phyloP scores from a whole-genome alignment of 768 basidiomycete genomes.

The Strobilomyces dryophilus region DNA sequence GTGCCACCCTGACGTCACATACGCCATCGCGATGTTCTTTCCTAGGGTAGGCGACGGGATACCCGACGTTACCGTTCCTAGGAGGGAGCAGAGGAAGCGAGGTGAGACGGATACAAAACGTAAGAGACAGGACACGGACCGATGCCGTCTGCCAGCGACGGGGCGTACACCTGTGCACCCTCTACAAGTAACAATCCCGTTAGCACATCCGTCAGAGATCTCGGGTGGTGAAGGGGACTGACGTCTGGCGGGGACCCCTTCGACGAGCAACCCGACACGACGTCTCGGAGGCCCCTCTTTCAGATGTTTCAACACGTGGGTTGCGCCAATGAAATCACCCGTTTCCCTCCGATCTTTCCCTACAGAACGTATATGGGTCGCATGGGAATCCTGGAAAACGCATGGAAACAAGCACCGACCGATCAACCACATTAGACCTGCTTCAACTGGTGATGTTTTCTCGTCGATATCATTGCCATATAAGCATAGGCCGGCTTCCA shows the following conservation, averaged over 20 bases:
- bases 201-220: background rate
- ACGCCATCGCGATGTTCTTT: slow-evolving; percentile 96
- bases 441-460: slow-evolving; percentile 81
- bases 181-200: slow-evolving; percentile 39
- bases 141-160: slow-evolving; percentile 50
- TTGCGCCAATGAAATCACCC: slow-evolving; percentile 77
- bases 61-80: slow-evolving; percentile 82
- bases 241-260: slow-evolving; percentile 86
- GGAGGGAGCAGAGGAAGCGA: background rate
- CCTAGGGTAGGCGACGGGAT: slow-evolving; percentile 90
- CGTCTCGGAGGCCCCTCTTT: slow-evolving; percentile 74
- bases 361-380: slow-evolving; percentile 23
- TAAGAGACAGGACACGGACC: slow-evolving; percentile 40
- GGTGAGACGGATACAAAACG: slow-evolving; percentile 3
- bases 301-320: slow-evolving; percentile 67
- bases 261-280: slow-evolving; percentile 78
- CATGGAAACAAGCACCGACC: slow-evolving; percentile 43
- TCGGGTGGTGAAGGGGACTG: slow-evolving; percentile 18
- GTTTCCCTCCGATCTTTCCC: slow-evolving; percentile 77
- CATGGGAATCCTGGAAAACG: background rate
- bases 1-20: slow-evolving; percentile 75
- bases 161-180: slow-evolving; percentile 70
- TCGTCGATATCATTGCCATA: slow-evolving; percentile 95
- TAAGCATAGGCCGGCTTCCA: slow-evolving; percentile 96
- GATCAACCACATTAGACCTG: slow-evolving; percentile 90